These are phyloP conservation scores for Geosmithia putterillii DNA, from an alignment of 2,329 filamentous ascomycete species.

Conservation along the genomic window DNA sequence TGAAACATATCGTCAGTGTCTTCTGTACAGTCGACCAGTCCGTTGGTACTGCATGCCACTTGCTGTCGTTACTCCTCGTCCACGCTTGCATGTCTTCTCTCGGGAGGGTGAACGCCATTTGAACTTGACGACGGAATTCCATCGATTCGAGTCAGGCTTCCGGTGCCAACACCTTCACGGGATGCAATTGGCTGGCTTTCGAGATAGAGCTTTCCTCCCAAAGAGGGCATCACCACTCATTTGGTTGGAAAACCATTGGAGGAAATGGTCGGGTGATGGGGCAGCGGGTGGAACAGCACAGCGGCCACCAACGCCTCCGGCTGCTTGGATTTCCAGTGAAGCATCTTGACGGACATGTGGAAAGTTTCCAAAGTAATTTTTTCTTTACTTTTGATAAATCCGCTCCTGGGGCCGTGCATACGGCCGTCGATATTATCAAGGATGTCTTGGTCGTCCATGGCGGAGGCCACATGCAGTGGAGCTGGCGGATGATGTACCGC, in stretches of 20 bases:
- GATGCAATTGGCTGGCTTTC: no score
- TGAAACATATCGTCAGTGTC: no score
- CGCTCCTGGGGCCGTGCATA: constrained; percentile 8
- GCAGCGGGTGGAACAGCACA: constrained; percentile 4
- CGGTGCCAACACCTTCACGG: no score
- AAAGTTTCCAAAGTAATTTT: constrained; percentile 6
- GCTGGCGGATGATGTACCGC: constrained; percentile 1
- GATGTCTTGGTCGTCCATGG: constrained; percentile 6
- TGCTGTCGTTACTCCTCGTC: no score
- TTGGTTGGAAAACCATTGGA: constrained; percentile 7
- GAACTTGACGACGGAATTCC: no score
- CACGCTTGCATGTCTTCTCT: no score
- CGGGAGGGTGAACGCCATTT: no score
- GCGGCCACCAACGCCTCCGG: constrained; percentile 3
- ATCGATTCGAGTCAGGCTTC: no score
- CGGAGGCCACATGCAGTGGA: constrained; percentile 1
- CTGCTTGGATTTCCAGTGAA: constrained; percentile 4
- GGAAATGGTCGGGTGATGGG: constrained; percentile 6
- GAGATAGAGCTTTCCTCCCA: no score
- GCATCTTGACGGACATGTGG: constrained; percentile 4
- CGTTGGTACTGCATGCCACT: no score
- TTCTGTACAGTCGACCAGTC: no score
- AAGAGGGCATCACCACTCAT: no score
- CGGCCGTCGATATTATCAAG: constrained; percentile 7
- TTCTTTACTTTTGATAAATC: constrained; percentile 7